Evolutionary conservation across 176 grass and related monocot genomes (phyloP).

Genomic region (Carex scoparia): DNA sequence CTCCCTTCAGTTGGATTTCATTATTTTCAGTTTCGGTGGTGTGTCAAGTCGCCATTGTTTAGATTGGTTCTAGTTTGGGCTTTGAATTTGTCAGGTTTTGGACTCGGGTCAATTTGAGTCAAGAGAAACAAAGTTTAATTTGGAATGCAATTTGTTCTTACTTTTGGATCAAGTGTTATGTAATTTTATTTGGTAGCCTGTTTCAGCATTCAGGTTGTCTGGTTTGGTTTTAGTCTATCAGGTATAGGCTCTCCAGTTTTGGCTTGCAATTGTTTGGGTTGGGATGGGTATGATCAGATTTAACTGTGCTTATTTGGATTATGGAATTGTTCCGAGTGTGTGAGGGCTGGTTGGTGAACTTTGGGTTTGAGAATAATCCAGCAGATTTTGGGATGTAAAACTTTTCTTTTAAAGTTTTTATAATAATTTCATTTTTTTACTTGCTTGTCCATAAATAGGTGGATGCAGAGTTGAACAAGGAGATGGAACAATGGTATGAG

Average conservation of each 20-base stretch:
- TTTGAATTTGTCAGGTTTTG: neutral
- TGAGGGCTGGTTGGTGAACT: neutral
- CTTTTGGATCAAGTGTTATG: neutral
- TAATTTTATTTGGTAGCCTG: neutral
- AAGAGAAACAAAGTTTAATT: neutral
- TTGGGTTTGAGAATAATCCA: neutral
- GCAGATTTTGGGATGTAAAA: neutral
- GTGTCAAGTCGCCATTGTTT: neutral
- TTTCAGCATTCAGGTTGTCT: neutral
- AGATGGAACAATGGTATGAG: conserved; percentile 93
- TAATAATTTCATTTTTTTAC: neutral
- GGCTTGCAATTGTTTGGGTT: neutral
- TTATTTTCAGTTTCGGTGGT: neutral
- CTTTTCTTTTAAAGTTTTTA: neutral
- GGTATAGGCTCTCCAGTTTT: neutral
- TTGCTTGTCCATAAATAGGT: conserved; percentile 37
- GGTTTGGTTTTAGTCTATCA: neutral
- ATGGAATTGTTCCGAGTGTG: neutral
- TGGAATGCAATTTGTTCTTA: neutral
- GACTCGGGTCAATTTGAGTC: neutral
- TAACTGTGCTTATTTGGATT: neutral
- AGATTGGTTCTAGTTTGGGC: neutral
- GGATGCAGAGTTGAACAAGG: conserved; percentile 80
- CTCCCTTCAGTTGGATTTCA: neutral
- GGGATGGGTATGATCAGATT: neutral